Base-by-base conservation (phyloP, 208 protist species). In the Phytomonas sp. region DNA sequence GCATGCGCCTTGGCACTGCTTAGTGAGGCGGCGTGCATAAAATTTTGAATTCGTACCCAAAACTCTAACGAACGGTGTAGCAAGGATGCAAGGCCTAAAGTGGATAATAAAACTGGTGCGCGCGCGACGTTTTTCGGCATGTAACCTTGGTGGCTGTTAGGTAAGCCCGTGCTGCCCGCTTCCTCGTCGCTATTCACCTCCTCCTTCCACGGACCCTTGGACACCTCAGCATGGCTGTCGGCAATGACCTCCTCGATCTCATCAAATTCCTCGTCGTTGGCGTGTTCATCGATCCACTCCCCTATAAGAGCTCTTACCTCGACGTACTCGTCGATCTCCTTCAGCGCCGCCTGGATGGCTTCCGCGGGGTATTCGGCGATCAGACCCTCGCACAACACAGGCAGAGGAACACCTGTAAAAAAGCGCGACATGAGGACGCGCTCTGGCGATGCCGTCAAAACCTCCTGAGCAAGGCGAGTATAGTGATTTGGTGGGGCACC, bases 301-400 rank as follows among this genome's bases (percentile, higher is more conserved):
- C 72, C 73, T 1, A 84, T 29, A 9, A 69, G 73, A 7, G 77
- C 83, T 5, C 87, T 81, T 17, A 79, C 80, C 46, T 95, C 85
- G 17, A 92, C 82, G 68, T 89, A 95, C 72, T 88, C 89, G 23
- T 86, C 80, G 53, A 92, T 79, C 20, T 83, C 82, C 59, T 78
- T 78, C 60, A 95, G 62, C 17, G 83, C 82, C 31, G 71, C 70
- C 68, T 91, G 80, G 51, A 95, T 78, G 6, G 80, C 84, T 37
- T 80, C 87, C 0, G 89, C 83, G 6, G 83, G 86, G 79, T 89
- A 73, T 77, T 95, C 89, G 9, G 80, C 72, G 15, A 92, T 85
- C 0, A 93, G 74, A n/a, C 66, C 59, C 74, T 95, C 89, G 62
- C 86, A 89, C 66, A 93, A 76, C 20, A 79, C 67, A n/a, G 88